These are phyloP conservation scores for Oryza australiensis DNA, from an alignment of 176 grass and related monocot genomes.

Conservation along the genomic window DNA sequence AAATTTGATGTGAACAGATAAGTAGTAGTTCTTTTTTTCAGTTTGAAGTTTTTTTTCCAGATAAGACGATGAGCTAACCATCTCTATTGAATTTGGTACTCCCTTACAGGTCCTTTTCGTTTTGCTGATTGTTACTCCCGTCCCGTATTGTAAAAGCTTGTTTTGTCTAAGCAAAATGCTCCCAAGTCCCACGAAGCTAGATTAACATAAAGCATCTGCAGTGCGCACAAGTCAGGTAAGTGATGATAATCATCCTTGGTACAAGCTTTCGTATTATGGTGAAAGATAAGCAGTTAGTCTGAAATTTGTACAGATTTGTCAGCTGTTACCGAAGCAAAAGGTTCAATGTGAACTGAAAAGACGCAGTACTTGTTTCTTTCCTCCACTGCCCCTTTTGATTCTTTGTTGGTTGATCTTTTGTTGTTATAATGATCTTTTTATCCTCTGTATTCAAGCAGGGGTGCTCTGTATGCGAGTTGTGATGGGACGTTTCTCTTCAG, in stretches of 20 bases:
- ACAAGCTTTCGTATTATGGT: background rate
- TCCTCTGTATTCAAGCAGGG: background rate
- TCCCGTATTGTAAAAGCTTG: background rate
- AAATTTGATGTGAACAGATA: background rate
- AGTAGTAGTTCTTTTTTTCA: background rate
- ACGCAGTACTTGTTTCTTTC: background rate
- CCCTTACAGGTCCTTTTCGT: background rate
- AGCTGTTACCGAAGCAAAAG: background rate
- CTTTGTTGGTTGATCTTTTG: background rate
- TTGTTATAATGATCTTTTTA: constrained; percentile 3
- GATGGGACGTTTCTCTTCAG: background rate
- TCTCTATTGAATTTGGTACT: background rate
- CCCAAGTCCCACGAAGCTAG: background rate
- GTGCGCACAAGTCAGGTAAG: background rate
- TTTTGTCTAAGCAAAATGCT: background rate
- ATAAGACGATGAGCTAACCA: background rate
- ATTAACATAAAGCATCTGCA: background rate
- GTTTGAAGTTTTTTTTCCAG: background rate
- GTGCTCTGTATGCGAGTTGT: background rate
- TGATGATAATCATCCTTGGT: background rate
- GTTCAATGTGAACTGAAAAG: background rate
- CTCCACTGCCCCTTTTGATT: background rate
- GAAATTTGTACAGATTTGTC: background rate
- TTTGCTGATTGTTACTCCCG: background rate
- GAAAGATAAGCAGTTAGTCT: background rate